Evolutionary conservation across 805 yeast genomes (phyloP).

Genomic region (Maudiozyma serrabonitensis): DNA sequence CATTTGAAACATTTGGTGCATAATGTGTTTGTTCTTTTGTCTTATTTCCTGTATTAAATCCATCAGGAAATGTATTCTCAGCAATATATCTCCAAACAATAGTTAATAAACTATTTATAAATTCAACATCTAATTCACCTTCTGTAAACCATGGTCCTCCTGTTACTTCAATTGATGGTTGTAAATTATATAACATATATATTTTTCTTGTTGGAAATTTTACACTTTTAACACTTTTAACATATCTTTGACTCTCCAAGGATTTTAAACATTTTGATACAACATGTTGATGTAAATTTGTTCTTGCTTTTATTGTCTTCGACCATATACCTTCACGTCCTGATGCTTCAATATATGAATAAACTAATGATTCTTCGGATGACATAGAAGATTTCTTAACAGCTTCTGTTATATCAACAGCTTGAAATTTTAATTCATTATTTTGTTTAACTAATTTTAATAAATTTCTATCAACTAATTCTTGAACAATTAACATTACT

Average conservation of each 20-base stretch:
- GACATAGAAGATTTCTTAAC: slow-evolving; percentile 65
- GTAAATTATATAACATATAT: slow-evolving; percentile 87
- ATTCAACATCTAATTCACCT: slow-evolving; percentile 87
- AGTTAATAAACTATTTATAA: slow-evolving; percentile 71
- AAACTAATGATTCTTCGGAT: slow-evolving; percentile 83
- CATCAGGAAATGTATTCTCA: slow-evolving; percentile 64
- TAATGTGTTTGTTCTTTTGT: slow-evolving; percentile 28
- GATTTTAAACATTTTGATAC: slow-evolving; percentile 74
- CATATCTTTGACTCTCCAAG: slow-evolving; percentile 69
- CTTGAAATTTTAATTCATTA: slow-evolving; percentile 63
- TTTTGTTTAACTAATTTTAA: slow-evolving; percentile 62
- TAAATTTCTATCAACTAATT: slow-evolving; percentile 45
- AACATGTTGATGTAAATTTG: slow-evolving; percentile 87
- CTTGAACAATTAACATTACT: slow-evolving; percentile 41
- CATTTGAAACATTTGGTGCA: slow-evolving; percentile 50
- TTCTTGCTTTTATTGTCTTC: slow-evolving; percentile 76
- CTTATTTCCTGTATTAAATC: slow-evolving; percentile 32
- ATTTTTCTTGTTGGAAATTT: slow-evolving; percentile 91
- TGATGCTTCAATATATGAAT: slow-evolving; percentile 82
- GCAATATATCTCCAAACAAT: slow-evolving; percentile 86
- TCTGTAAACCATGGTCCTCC: slow-evolving; percentile 99
- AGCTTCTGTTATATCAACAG: slow-evolving; percentile 66
- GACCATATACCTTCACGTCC: slow-evolving; percentile 97
- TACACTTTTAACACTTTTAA: slow-evolving; percentile 84
- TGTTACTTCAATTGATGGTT: slow-evolving; percentile 90